A percentile compares a stretch with the other conserved stretches of the same genome.
These are phyloP conservation scores for Hymenoscyphus fructigenus DNA, from an alignment of 2,329 filamentous ascomycete species.

Conservation along the genomic window DNA sequence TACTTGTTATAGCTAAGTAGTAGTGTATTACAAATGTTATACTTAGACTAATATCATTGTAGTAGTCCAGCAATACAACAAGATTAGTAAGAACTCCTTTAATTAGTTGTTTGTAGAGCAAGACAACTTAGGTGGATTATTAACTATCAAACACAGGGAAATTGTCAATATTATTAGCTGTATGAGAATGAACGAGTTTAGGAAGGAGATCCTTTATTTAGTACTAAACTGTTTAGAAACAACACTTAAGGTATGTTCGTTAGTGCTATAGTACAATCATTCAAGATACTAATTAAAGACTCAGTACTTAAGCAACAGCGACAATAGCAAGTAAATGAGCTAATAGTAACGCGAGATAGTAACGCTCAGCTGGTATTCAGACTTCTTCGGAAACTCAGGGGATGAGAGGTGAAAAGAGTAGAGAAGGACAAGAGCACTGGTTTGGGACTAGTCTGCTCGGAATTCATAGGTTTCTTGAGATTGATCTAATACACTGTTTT, in stretches of 20 bases:
- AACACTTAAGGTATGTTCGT: neutral
- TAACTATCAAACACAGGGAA: too few relatives aligned
- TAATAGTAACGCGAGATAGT: neutral
- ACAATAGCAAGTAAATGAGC: neutral
- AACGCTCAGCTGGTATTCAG: neutral
- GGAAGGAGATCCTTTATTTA: neutral
- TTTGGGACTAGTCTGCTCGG: neutral
- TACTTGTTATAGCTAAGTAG: too few relatives aligned
- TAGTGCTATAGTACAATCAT: neutral
- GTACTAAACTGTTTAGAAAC: neutral
- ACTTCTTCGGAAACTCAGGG: neutral
- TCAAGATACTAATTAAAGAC: neutral
- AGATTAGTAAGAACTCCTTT: too few relatives aligned
- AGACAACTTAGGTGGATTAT: too few relatives aligned
- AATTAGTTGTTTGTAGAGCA: too few relatives aligned
- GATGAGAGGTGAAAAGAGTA: neutral
- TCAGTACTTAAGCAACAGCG: neutral
- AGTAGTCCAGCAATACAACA: too few relatives aligned
- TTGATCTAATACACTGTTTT: neutral
- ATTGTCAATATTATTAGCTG: neutral
- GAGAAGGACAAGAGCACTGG: neutral
- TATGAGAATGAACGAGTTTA: neutral
- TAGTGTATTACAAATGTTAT: too few relatives aligned
- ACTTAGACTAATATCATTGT: too few relatives aligned
- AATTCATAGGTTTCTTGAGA: neutral